phyloP scores from a whole-genome alignment of 495 filamentous ascomycete genomes.

The Lasiosphaeriaceae sp. region DNA sequence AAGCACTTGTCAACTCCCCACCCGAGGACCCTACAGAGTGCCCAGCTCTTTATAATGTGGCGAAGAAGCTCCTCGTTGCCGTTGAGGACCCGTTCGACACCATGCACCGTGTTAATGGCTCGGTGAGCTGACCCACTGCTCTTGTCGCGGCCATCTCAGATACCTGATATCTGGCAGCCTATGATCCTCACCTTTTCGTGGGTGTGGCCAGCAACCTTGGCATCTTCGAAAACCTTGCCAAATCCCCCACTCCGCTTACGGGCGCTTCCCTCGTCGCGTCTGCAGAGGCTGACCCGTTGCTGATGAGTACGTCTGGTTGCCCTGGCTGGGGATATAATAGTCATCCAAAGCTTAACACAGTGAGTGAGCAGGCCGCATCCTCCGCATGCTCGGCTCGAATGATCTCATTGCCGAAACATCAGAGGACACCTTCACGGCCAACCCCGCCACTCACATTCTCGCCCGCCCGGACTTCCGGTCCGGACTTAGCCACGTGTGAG shows the following conservation, averaged over 20 bases:
- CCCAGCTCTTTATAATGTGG: neutral
- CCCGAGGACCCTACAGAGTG: neutral
- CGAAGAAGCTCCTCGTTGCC: neutral
- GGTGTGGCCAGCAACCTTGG: conserved; percentile 32
- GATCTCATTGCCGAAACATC: conserved; percentile 33
- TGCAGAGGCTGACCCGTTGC: conserved; percentile 22
- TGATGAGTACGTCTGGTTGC: conserved; percentile 25
- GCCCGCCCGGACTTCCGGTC: conserved; percentile 27
- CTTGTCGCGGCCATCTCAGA: no score
- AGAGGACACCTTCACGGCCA: conserved; percentile 34
- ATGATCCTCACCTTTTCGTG: conserved; percentile 20
- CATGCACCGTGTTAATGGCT: neutral
- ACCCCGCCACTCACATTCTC: conserved; percentile 29
- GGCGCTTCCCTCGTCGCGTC: conserved; percentile 23
- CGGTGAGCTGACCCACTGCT: neutral
- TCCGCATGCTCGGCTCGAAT: conserved; percentile 42
- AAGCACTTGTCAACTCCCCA: neutral
- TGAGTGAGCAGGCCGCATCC: conserved; percentile 32
- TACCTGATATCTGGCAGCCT: no score
- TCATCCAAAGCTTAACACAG: neutral
- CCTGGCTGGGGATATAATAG: neutral
- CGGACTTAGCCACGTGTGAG: conserved; percentile 31
- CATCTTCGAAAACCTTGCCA: conserved; percentile 28
- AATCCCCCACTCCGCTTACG: conserved; percentile 17
- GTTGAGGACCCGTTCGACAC: neutral